Evolutionary conservation across 306 rosid genomes (phyloP), one percentile per base, ranked within the genome.

Genomic region (Inga oerstediana): DNA sequence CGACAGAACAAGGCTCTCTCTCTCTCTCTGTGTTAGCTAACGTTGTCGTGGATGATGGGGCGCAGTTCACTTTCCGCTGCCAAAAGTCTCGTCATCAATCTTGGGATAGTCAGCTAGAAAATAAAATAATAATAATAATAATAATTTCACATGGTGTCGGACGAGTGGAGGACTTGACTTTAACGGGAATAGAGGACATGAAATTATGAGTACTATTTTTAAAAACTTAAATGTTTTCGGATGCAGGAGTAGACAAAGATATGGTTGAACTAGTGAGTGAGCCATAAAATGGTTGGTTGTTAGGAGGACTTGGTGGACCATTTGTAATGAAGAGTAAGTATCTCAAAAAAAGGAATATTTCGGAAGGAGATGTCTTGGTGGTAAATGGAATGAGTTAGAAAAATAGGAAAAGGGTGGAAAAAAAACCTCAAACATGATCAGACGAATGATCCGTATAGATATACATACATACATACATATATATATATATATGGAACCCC

Each of bases 221-320:
- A 22, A 59, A 22, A 34, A 30, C 59, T 76, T 27, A 13, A 12
- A n/a, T 65, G 79, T 84, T 74, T 52, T 66, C 71, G 81, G 72
- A 77, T 72, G 85, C 82, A 65, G 83, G 79, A 78, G 83, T 76
- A 66, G 89, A 82, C 82, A 88, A 85, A 78, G 83, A 87, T 49
- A 83, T 79, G 46, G 87, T 85, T 58, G 85, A 82, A 78, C 85
- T 75, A 72, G 79, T 56, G 84, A 86, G 73, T 59, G 83, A 81
- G 80, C 76, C 80, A 72, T 80, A 74, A 83, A 84, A 79, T 49
- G 84, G 88, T 82, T 80, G 87, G 97, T 91, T 82, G 87, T 82
- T 86, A 72, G 85, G 69, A 22, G 76, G 81, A 88, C 71, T 84
- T 20, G 54, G 78, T 80, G 86, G 87, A 68, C 78, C 87, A 84